Percentiles rank a stretch among this genome's conserved stretches.
These are phyloP conservation scores for Trebouxia sp. DNA, from an alignment of 139 green algal genomes.

Conservation along the genomic window DNA sequence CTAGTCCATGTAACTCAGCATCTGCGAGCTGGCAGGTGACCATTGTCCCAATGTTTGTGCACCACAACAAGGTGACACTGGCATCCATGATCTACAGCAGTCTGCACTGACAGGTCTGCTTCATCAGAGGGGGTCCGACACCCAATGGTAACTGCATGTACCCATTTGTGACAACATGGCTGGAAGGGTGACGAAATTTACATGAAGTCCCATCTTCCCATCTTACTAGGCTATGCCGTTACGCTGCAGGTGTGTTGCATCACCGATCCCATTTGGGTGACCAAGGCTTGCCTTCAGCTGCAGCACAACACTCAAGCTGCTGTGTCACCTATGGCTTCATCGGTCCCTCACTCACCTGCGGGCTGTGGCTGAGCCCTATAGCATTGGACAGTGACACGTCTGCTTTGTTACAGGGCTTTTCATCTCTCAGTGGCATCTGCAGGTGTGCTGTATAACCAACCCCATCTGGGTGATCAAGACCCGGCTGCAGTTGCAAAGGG, in stretches of 20 bases:
- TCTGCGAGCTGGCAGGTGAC: too few relatives aligned
- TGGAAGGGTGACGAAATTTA: not conserved
- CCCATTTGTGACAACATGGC: not conserved
- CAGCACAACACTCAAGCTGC: slow-evolving; percentile 49
- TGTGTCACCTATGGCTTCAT: not conserved
- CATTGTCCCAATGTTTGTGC: too few relatives aligned
- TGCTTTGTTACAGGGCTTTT: not conserved
- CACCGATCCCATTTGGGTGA: slow-evolving; percentile 68
- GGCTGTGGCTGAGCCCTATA: slow-evolving; percentile 47
- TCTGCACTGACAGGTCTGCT: too few relatives aligned
- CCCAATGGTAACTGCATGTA: not conserved
- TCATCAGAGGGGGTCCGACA: too few relatives aligned
- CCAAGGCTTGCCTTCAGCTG: slow-evolving; percentile 93
- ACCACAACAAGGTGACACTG: too few relatives aligned
- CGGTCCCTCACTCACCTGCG: not conserved
- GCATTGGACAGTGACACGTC: too few relatives aligned
- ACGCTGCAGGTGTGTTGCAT: too few relatives aligned
- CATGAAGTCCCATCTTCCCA: not conserved
- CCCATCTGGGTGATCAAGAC: slow-evolving; percentile 96
- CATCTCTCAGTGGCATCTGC: not conserved
- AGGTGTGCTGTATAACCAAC: slow-evolving; percentile 89
- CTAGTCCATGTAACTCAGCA: too few relatives aligned
- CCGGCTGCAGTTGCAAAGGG: slow-evolving; percentile 83
- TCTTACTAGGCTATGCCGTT: too few relatives aligned
- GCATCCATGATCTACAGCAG: too few relatives aligned